Conservation (phyloP, 2,329 filamentous ascomycete species). For the Pseudogymnoascus sp. region DNA sequence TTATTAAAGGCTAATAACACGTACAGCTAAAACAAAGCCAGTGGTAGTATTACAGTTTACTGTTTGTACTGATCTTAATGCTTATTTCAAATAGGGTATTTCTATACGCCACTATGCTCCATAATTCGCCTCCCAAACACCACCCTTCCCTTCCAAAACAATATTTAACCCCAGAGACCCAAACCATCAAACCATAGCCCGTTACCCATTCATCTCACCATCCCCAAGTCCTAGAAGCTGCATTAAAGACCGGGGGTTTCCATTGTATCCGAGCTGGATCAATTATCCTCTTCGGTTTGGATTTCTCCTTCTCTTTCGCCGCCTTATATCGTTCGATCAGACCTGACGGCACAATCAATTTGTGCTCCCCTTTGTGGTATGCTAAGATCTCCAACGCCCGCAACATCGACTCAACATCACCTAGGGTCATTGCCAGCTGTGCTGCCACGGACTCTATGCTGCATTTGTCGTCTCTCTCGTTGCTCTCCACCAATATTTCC, state of each 20-base stretch:
- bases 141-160: neutral
- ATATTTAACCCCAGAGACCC: neutral
- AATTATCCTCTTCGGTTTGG: conserved; percentile 69
- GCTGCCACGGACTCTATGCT: conserved; percentile 81
- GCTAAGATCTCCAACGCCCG: conserved; percentile 92
- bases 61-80: neutral
- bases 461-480: conserved; percentile 61
- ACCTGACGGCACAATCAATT: conserved; percentile 83
- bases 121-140: conserved; percentile 2
- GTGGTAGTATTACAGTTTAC: neutral
- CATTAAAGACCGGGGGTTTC: conserved; percentile 94
- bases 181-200: neutral
- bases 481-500: conserved; percentile 70
- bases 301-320: conserved; percentile 69
- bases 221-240: conserved; percentile 86
- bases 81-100: neutral
- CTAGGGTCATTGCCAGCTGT: conserved; percentile 86
- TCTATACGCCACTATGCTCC: conserved; percentile 2
- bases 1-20: neutral
- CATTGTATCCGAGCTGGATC: conserved; percentile 76
- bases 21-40: neutral
- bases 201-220: conserved; percentile 50
- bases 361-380: conserved; percentile 93
- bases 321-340: conserved; percentile 58
- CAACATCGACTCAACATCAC: conserved; percentile 89